Base-by-base conservation (phyloP, 2,329 filamentous ascomycete species). In the Harringtonia lauricola region DNA sequence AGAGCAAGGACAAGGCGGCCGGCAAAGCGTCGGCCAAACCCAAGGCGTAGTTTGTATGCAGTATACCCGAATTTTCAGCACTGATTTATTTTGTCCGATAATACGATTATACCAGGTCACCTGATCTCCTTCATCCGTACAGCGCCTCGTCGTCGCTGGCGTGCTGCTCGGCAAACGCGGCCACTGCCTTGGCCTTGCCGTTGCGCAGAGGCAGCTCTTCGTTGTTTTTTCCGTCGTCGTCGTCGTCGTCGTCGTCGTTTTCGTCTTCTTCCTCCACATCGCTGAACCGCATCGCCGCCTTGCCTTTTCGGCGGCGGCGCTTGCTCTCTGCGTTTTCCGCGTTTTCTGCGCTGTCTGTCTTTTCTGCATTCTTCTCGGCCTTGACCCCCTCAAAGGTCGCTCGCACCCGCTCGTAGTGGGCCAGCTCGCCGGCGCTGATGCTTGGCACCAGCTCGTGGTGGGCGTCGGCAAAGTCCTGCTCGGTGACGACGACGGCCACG, bases 381-480 rank as follows among this genome's bases (percentile, higher is more conserved):
- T n/a, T n/a, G n/a, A 60, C 64, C 10, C 82, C 82, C 57, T 98
- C 92, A 57, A 98, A 98, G 17, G 79, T 76, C 17, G 74, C 78
- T 33, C 92, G 72, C 7, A 98, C 90, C 1, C 75, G 68, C 57
- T 95, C 86, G 55, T 96, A 98, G 59, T 98, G 92, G 39, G 83
- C 76, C 34, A 98, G 67, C 65, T 98, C 92, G 49, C 94, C 90
- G 12, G 83, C 81, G 56, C 87, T 95, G 41, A 98, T 92, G 64
- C 83, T 89, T 15, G 89, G 89, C n/a, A 96, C 81, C 34, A 98
- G 72, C 64, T 96, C 92, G 36, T 68, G 68, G 55, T 90, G 80
- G 1, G 92, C 92, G 22, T 76, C 76, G 19, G 83, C 59, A 57
- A 98, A 98, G 61, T 98, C 92, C 39, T 83, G 75, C 61, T 95